Evolutionary conservation across 345 rosid genomes (phyloP), one percentile per base, ranked within the genome.

Genomic region (Anacardium occidentale): DNA sequence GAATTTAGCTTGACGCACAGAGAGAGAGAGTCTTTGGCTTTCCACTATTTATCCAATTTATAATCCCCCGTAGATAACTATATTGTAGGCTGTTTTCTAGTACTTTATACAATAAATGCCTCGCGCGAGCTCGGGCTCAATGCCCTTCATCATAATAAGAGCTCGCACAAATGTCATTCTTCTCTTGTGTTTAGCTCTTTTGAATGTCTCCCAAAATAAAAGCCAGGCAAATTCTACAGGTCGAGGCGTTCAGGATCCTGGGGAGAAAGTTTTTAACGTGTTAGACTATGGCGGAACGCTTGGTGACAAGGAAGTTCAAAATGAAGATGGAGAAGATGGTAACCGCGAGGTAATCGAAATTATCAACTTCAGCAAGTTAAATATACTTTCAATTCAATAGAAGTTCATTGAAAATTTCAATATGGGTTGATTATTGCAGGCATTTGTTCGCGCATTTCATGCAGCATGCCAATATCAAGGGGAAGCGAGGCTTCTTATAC

Each of bases 261-360:
- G 10, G 0, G 88, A 82, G 76, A 83, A 76, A 68, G 29, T 83
- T 37, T 85, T 87, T 70, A 74, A 83, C 48, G 86, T 87, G 17
- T 10, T 76, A 26, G 48, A 76, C 0, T 83, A 52, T 24, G 87
- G 85, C 7, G 91, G 84, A 3, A 74, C 74, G 34, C 51, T 71
- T 6, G 78, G 74, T 24, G 85, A 82, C 9, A 22, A 24, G 34
- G 56, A 62, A 14, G 88, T 84, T 3, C 74, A 26, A 24, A 11
- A 9, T 18, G 62, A 11, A 15, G 56, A 45, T 12, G 24, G 20
- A 58, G 70, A 57, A 17, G 65, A 58, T n/a, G 25, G 13, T 62
- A 72, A 61, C 65, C 66, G 82, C 1, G 13, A 24, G 81, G 90
- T 87, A 73, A 71, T 37, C 32, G 8, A 37, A 37, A 37, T 37